Evolutionary conservation across 306 rosid genomes (phyloP).

Genomic region (Castanea crenata): DNA sequence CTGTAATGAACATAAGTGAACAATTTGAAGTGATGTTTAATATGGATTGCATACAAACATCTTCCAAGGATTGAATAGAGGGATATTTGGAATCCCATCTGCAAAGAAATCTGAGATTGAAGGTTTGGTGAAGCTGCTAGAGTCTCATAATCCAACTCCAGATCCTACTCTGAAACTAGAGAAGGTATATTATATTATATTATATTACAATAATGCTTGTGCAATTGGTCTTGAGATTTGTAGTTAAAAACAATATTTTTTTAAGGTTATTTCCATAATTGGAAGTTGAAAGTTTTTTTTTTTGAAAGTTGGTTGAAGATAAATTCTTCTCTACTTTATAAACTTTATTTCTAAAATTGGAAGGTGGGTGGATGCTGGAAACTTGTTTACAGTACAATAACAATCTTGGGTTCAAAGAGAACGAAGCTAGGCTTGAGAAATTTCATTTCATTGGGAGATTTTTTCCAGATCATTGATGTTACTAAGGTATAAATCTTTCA

Average conservation of each 20-base stretch:
- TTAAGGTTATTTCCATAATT: slow-evolving; percentile 1
- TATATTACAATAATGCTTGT: slow-evolving; percentile 5
- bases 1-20: not conserved
- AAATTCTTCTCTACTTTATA: not conserved
- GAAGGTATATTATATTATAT: slow-evolving; percentile 46
- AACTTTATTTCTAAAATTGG: not conserved
- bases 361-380: slow-evolving; percentile 66
- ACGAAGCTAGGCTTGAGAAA: slow-evolving; percentile 86
- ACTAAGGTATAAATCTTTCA: slow-evolving; percentile 49
- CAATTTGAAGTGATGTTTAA: slow-evolving; percentile 20
- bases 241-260: not conserved
- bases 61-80: slow-evolving; percentile 66
- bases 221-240: not conserved
- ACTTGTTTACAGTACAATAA: slow-evolving; percentile 73
- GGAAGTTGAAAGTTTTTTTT: slow-evolving; percentile 47
- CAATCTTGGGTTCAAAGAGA: slow-evolving; percentile 79
- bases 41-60: slow-evolving; percentile 12
- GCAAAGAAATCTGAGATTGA: slow-evolving; percentile 69
- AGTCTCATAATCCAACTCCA: slow-evolving; percentile 75
- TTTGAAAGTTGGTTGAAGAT: slow-evolving; percentile 41
- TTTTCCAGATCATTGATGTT: slow-evolving; percentile 62
- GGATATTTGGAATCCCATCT: slow-evolving; percentile 78
- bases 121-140: slow-evolving; percentile 58
- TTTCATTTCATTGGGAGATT: slow-evolving; percentile 78
- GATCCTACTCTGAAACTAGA: slow-evolving; percentile 56